Percentiles rank a stretch among this genome's conserved stretches.
These are phyloP conservation scores for Fusarium pseudoanthophilum DNA, from an alignment of 2,329 filamentous ascomycete genomes.

Conservation along the genomic window DNA sequence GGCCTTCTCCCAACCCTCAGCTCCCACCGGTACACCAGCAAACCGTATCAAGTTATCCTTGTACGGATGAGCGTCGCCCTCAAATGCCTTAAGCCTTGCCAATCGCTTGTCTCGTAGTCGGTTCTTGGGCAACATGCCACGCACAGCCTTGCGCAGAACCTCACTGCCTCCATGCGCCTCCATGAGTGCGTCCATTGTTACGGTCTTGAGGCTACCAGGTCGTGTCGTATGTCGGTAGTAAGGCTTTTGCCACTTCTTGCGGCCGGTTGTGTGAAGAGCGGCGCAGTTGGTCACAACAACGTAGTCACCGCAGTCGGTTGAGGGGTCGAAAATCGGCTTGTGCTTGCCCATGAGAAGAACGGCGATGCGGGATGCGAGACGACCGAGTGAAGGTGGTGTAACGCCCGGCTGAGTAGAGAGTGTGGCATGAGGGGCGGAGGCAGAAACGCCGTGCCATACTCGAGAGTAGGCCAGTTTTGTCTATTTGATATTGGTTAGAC, in stretches of 20 bases:
- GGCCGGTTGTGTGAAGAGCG: constrained; percentile 86
- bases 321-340: constrained; percentile 97
- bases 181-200: constrained; percentile 96
- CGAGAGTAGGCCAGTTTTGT: constrained; percentile 96
- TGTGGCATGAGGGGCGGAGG: constrained; percentile 70
- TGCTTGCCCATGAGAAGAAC: constrained; percentile 96
- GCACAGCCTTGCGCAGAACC: constrained; percentile 89
- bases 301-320: constrained; percentile 98
- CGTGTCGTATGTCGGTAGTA: constrained; percentile 96
- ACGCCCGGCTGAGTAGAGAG: constrained; percentile 67
- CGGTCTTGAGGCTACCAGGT: constrained; percentile 84
- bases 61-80: constrained; percentile 92
- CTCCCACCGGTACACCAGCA: constrained; percentile 66
- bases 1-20: constrained; percentile 63
- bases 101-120: constrained; percentile 87
- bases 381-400: constrained; percentile 83
- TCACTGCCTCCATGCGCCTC: constrained; percentile 93
- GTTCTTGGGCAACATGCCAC: constrained; percentile 99
- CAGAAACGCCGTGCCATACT: constrained; percentile 90
- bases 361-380: constrained; percentile 88
- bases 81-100: constrained; percentile 92
- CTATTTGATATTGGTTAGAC: constrained; percentile 57
- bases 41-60: constrained; percentile 86
- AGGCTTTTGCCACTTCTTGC: constrained; percentile 92
- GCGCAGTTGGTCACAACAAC: constrained; percentile 93